Evolutionary conservation across 257 asterid genomes (phyloP).

Genomic region (Plectranthus barbatus): DNA sequence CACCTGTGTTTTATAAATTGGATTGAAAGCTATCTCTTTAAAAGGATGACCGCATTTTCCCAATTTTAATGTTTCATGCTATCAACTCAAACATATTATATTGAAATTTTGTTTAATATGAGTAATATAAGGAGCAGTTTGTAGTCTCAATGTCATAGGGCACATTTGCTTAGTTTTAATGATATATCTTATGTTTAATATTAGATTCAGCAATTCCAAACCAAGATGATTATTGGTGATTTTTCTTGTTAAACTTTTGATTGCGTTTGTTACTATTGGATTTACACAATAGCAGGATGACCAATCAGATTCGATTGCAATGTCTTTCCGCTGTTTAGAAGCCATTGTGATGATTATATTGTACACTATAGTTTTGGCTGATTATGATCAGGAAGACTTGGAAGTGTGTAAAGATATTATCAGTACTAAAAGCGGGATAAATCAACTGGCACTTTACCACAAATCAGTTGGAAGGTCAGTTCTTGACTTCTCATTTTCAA

Average conservation of each 20-base stretch:
- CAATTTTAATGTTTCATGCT: background rate
- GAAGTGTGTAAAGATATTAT: constrained; percentile 47
- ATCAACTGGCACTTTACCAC: constrained; percentile 61
- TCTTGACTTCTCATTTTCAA: constrained; percentile 2
- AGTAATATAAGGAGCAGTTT: background rate
- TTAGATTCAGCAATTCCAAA: background rate
- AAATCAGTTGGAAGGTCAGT: constrained; percentile 82
- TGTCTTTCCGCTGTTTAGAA: background rate
- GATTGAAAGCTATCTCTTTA: too few species aligned
- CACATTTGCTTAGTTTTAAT: background rate
- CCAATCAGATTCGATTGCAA: background rate
- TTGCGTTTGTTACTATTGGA: background rate
- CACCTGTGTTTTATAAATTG: too few species aligned
- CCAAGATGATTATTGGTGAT: background rate
- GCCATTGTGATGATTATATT: constrained; percentile 25
- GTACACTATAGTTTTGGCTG: constrained; percentile 70
- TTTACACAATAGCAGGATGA: background rate
- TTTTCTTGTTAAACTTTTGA: background rate
- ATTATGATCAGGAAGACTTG: constrained; percentile 58
- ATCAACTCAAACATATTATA: too few species aligned
- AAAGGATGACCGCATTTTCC: too few species aligned
- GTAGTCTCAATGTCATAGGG: background rate
- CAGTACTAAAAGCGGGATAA: constrained; percentile 61
- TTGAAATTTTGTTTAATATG: background rate
- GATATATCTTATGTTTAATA: background rate